Base-by-base conservation (phyloP, 768 basidiomycete genomes). In the Mycena maculata region DNA sequence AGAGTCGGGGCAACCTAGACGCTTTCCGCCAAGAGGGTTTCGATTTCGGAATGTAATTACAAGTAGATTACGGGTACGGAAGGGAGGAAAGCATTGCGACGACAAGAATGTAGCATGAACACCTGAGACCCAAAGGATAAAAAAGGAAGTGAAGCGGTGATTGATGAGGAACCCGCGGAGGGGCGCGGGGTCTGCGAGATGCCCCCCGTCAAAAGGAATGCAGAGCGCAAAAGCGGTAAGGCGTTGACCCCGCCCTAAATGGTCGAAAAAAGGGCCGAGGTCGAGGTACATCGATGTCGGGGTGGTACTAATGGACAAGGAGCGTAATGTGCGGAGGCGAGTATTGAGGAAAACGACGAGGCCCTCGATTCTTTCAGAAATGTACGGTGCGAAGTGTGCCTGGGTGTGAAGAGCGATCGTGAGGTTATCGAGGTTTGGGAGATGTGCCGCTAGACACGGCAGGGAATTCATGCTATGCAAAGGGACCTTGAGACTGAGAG, bases 11-110 rank as follows among this genome's bases (percentile, higher is more conserved):
- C 41, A 86, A 86, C 72, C 79, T 98, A 62, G 86, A 91, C 48
- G 73, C 84, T 41, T 99, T 98, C 83, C 85, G 94, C 50, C 82
- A 82, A 68, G 90, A 93, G 66, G 96, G 96, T 4, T 94, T 98
- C 75, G 96, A 98, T 63, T 99, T 98, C 23, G 57, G 52, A 42
- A 20, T 31, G 54, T 30, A 64, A n/a, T n/a, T n/a, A n/a, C n/a
- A n/a, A n/a, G n/a, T n/a, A n/a, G n/a, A n/a, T n/a, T n/a, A n/a
- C n/a, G n/a, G n/a, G n/a, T n/a, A n/a, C n/a, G n/a, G n/a, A n/a
- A n/a, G n/a, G n/a, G n/a, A n/a, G n/a, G n/a, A n/a, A n/a, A n/a
- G n/a, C n/a, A n/a, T n/a, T n/a, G n/a, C n/a, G n/a, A n/a, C n/a
- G n/a, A n/a, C n/a, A n/a, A n/a, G n/a, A n/a, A n/a, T n/a, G n/a